Evolutionary conservation across 1,139 yeast genomes (phyloP).

Genomic region (Pneumocystis canis): DNA sequence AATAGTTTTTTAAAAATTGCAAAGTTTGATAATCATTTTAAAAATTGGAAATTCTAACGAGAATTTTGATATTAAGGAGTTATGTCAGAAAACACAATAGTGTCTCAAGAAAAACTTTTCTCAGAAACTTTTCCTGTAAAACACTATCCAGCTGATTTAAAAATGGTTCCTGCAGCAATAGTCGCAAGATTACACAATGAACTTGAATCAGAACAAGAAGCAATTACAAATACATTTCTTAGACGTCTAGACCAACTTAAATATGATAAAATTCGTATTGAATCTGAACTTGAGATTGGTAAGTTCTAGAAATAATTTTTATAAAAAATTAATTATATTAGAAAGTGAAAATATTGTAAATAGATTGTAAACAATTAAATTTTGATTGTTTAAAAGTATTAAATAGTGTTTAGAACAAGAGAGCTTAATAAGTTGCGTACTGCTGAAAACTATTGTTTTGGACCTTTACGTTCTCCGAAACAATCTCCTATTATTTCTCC

Average conservation of each 20-base stretch:
- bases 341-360: not conserved
- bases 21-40: not conserved
- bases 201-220: not conserved
- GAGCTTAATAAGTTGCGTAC: not conserved
- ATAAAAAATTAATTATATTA: not conserved
- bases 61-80: not conserved
- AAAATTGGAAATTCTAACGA: not conserved
- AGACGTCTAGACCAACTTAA: not conserved
- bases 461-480: not conserved
- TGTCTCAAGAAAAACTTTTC: not conserved
- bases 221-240: not conserved
- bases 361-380: not conserved
- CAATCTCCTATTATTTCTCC: not conserved
- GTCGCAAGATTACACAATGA: not conserved
- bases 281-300: conserved; percentile 1
- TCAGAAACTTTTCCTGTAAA: not conserved
- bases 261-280: conserved; percentile 3
- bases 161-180: not conserved
- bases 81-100: not conserved
- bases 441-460: not conserved
- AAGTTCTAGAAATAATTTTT: not conserved
- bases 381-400: not conserved
- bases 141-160: not conserved
- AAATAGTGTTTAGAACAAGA: not conserved
- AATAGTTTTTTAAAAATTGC: not conserved